Conservation (phyloP, 2,329 filamentous ascomycete species). For the Chaetomium sp. region DNA sequence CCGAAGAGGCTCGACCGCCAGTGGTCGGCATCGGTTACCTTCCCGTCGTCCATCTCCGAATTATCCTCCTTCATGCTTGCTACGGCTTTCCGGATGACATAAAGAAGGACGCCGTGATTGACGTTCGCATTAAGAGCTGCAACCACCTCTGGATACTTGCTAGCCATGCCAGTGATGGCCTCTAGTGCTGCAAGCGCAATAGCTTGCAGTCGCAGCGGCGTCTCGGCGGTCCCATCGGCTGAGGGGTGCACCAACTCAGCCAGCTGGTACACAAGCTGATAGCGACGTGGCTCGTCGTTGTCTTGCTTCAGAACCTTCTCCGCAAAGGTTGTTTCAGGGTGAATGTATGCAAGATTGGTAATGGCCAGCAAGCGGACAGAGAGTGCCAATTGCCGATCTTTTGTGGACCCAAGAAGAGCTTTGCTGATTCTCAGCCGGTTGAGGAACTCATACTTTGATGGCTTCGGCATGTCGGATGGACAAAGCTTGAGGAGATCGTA, state of each 20-base stretch:
- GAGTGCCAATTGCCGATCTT: slow-evolving; percentile 68
- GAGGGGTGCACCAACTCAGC: slow-evolving; percentile 86
- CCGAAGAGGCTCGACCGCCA: slow-evolving; percentile 89
- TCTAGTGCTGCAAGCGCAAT: slow-evolving; percentile 77
- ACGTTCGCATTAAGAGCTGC: slow-evolving; percentile 92
- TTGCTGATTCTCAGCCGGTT: slow-evolving; percentile 79
- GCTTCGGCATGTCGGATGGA: slow-evolving; percentile 60
- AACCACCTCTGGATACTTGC: slow-evolving; percentile 73
- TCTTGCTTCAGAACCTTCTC: slow-evolving; percentile 84
- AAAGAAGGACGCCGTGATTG: slow-evolving; percentile 91
- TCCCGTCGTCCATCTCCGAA: slow-evolving; percentile 48
- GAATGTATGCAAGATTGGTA: slow-evolving; percentile 85
- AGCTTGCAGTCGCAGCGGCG: slow-evolving; percentile 74
- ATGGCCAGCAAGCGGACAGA: slow-evolving; percentile 79
- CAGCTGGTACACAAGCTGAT: slow-evolving; percentile 87
- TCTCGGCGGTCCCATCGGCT: slow-evolving; percentile 56
- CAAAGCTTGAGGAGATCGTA: slow-evolving; percentile 51
- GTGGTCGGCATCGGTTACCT: slow-evolving; percentile 66
- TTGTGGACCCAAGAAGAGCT: slow-evolving; percentile 60
- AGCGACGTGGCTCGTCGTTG: slow-evolving; percentile 77
- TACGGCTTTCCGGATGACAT: slow-evolving; percentile 85
- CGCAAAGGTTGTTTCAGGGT: slow-evolving; percentile 73
- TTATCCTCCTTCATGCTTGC: slow-evolving; percentile 62
- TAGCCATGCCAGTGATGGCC: slow-evolving; percentile 72
- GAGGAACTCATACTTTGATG: slow-evolving; percentile 76